These are phyloP conservation scores for Candida multigemmis DNA, from an alignment of 805 yeast genomes.

Conservation along the genomic window DNA sequence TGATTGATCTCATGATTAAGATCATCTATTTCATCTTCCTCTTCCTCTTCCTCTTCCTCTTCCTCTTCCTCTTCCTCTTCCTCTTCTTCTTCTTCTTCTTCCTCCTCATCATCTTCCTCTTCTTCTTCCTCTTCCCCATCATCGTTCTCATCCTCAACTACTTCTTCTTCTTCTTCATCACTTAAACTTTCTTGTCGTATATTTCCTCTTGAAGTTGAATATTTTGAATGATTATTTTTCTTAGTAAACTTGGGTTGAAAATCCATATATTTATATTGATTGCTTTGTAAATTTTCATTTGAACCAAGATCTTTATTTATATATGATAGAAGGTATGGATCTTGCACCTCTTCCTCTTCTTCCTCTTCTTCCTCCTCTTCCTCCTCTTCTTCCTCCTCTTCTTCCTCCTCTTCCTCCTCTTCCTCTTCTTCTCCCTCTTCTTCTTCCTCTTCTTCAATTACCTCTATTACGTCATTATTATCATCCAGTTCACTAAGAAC, in stretches of 20 bases:
- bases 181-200: background rate
- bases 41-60: slow-evolving; percentile 4
- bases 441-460: slow-evolving; percentile 3
- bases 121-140: slow-evolving; percentile 3
- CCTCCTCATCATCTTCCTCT: slow-evolving; percentile 3
- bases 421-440: slow-evolving; percentile 4
- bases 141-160: slow-evolving; percentile 1
- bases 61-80: slow-evolving; percentile 14
- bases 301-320: too few relatives aligned
- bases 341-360: slow-evolving; percentile 1
- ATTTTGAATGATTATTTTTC: too few relatives aligned
- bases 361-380: slow-evolving; percentile 2
- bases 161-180: slow-evolving; percentile 4
- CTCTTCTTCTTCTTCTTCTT: slow-evolving; percentile 4
- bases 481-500: too few relatives aligned
- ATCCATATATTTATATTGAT: too few relatives aligned
- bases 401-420: slow-evolving; percentile 2
- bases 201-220: background rate
- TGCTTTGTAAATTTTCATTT: too few relatives aligned
- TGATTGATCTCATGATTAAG: background rate
- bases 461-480: slow-evolving; percentile 1
- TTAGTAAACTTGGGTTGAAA: too few relatives aligned
- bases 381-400: slow-evolving; percentile 3
- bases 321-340: too few relatives aligned
- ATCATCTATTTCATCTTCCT: slow-evolving; percentile 2